Evolutionary conservation across 108 stramenopile genomes (phyloP).

Genomic region (Skeletonema grethae): DNA sequence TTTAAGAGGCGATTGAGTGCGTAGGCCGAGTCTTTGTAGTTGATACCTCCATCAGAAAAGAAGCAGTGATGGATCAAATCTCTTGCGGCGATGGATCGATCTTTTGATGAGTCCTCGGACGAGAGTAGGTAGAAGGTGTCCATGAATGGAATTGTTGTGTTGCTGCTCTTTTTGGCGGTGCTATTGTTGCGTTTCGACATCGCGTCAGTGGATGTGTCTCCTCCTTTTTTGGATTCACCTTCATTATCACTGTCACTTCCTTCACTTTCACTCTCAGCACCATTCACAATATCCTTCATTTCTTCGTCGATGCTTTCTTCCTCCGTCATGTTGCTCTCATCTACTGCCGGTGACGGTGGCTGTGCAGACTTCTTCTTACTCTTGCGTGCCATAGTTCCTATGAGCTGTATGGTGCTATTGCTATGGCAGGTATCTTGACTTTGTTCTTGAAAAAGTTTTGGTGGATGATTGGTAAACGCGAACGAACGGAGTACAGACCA

Average conservation of each 20-base stretch:
- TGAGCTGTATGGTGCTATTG: no score
- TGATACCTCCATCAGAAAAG: constrained; percentile 43
- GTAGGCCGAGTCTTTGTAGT: constrained; percentile 78
- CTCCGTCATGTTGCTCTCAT: constrained; percentile 22
- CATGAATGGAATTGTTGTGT: constrained; percentile 57
- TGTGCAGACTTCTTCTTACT: constrained; percentile 7
- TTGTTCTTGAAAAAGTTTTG: no score
- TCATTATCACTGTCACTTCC: constrained; percentile 14
- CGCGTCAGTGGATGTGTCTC: constrained; percentile 13
- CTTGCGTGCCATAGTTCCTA: constrained; percentile 14
- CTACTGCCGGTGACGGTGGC: constrained; percentile 5
- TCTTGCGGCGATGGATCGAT: constrained; percentile 70
- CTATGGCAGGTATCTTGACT: no score
- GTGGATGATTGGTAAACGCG: no score
- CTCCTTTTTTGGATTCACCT: constrained; percentile 12
- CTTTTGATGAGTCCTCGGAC: constrained; percentile 53
- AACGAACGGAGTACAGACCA: no score
- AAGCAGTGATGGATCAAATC: constrained; percentile 75
- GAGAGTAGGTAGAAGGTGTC: constrained; percentile 82
- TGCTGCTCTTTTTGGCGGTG: constrained; percentile 18
- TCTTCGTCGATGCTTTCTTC: constrained; percentile 40
- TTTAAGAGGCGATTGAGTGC: constrained; percentile 79
- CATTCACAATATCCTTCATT: constrained; percentile 43
- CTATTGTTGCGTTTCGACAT: constrained; percentile 4
- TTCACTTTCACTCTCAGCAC: constrained; percentile 25